These are phyloP conservation scores for Diaporthe caulivora DNA, from an alignment of 2,329 filamentous ascomycete genomes.

Conservation along the genomic window DNA sequence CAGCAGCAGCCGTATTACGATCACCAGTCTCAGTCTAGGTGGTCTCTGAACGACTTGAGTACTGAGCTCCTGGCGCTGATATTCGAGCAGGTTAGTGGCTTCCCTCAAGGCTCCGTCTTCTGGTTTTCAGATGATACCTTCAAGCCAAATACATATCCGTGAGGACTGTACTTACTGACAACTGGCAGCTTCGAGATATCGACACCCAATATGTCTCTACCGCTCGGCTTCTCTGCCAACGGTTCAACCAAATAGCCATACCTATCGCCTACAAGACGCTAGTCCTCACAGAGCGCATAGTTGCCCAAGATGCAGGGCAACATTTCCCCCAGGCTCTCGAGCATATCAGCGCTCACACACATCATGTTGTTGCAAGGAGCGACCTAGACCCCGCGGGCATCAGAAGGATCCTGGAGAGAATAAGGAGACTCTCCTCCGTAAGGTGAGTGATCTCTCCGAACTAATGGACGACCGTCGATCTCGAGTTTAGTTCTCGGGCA, in stretches of 20 bases:
- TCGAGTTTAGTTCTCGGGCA: background rate
- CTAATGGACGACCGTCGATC: background rate
- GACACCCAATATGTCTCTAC: constrained; percentile 50
- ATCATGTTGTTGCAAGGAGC: constrained; percentile 55
- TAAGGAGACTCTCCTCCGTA: constrained; percentile 54
- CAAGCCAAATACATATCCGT: too few relatives aligned
- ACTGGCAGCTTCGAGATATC: constrained; percentile 54
- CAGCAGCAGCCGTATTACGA: background rate
- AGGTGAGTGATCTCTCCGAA: constrained; percentile 47
- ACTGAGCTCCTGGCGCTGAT: constrained; percentile 58
- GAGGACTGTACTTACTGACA: constrained; percentile 5
- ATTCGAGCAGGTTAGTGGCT: constrained; percentile 53
- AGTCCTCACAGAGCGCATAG: constrained; percentile 53
- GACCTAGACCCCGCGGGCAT: constrained; percentile 54
- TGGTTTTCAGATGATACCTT: background rate
- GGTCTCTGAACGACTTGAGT: constrained; percentile 53
- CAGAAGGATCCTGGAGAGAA: constrained; percentile 50
- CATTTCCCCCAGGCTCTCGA: constrained; percentile 49
- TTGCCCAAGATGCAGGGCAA: constrained; percentile 50
- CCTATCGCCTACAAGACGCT: constrained; percentile 57
- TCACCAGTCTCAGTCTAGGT: constrained; percentile 37
- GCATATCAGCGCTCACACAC: constrained; percentile 54
- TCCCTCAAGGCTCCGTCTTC: background rate
- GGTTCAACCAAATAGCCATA: constrained; percentile 56
- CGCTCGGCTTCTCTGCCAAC: constrained; percentile 54